Percentiles rank a stretch among this genome's conserved stretches.
Evolutionary conservation across 2,329 filamentous ascomycete species (phyloP).

Genomic region (Hirsutella minnesotensis): DNA sequence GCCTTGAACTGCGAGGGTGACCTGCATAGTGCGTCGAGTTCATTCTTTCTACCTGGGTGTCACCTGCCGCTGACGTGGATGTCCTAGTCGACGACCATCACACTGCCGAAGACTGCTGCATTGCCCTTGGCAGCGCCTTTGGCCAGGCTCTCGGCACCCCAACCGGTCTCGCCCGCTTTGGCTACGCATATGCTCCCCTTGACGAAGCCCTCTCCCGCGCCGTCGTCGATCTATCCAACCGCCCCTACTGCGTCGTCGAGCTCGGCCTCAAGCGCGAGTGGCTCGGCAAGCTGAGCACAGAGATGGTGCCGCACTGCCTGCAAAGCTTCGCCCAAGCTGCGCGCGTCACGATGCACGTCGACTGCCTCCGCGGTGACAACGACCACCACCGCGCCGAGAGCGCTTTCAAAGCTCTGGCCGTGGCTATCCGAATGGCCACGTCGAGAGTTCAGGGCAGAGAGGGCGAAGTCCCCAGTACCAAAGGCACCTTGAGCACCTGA

Average conservation of each 20-base stretch:
- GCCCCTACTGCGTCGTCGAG: constrained; percentile 74
- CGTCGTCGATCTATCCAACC: constrained; percentile 89
- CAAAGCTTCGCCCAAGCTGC: constrained; percentile 89
- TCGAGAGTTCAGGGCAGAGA: constrained; percentile 65
- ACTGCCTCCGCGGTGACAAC: constrained; percentile 81
- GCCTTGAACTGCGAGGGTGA: constrained; percentile 76
- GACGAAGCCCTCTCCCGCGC: constrained; percentile 91
- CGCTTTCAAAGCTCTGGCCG: constrained; percentile 90
- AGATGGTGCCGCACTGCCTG: constrained; percentile 96
- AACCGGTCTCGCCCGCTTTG: constrained; percentile 78
- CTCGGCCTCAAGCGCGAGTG: constrained; percentile 81
- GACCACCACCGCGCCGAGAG: constrained; percentile 95
- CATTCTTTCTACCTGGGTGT: background rate
- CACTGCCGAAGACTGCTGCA: constrained; percentile 89
- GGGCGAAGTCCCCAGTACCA: constrained; percentile 90
- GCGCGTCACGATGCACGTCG: constrained; percentile 87
- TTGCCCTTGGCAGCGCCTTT: constrained; percentile 81
- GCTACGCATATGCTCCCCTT: constrained; percentile 81
- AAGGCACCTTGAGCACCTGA: constrained; percentile 68
- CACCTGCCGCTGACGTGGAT: background rate
- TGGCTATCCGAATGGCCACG: constrained; percentile 71
- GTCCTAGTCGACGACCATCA: constrained; percentile 91
- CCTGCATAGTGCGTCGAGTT: constrained; percentile 63
- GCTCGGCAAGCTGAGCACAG: constrained; percentile 82
- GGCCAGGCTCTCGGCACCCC: constrained; percentile 66